Base-by-base conservation (phyloP, 768 basidiomycete genomes). In the Termitomyces eurrhizus region DNA sequence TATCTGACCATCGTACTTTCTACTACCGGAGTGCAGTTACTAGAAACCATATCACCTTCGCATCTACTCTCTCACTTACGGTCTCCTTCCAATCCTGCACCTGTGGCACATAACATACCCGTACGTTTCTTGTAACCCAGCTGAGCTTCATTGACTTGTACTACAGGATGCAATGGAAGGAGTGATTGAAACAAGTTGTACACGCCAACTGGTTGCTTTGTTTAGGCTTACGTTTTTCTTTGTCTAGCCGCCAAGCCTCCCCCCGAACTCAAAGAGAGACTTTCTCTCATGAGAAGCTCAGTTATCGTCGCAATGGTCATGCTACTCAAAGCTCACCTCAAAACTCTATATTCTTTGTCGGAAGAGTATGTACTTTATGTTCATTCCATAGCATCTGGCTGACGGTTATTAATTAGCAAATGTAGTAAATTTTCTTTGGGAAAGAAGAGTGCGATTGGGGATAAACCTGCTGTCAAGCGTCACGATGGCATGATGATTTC, bases 381-480 rank as follows among this genome's bases (percentile, higher is more conserved):
- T 44, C 41, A 57, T 54, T 46, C 14, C 35, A 32, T 12, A 26
- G 2, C 6, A 33, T 56, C 6, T 21, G 14, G 36, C 26, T 63
- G 46, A 65, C 57, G 35, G 37, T 57, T 26, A 21, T 8, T 1
- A 13, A 52, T 59, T 4, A 97, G 95, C 48, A 98, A 97, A 90
- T 94, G 94, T 65, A 79, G 82, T 50, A 98, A 95, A 73, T 97
- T 91, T 69, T 81, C 87, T 4, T 73, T 87, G 5, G 90, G 90
- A 21, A 98, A 98, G 81, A 98, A 98, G 75, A 92, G 86, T 57
- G 85, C 92, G 0, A 71, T 89, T 3, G 95, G 95, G 1, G 96
- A 99, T 72, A 91, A 87, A 68, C 81, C 90, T 14, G 91, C 87
- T 5, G 71, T 77, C 2, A 86, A 83, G 65, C 83, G 84, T 32